Base-by-base conservation (phyloP, 441 rosid species). In the Pelargonium cotyledonis region DNA sequence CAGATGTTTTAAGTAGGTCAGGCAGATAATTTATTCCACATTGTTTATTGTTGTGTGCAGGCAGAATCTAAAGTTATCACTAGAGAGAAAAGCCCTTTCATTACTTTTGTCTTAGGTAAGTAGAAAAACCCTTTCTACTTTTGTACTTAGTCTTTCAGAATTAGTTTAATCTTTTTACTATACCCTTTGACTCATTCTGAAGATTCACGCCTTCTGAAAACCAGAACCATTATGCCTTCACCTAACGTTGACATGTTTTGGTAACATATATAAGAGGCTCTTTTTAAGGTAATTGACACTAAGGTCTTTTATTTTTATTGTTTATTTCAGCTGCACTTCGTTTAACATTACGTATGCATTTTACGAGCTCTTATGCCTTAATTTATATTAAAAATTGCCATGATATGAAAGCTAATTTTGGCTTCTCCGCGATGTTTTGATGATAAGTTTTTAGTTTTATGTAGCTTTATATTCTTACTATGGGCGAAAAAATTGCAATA, bases 21-120 rank as follows among this genome's bases (percentile, higher is more conserved):
- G 69, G 21, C 61, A 69, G 65, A 63, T 66, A 61, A 71, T 46
- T 60, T 66, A 43, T 64, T 47, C 71, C 15, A 65, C 35, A 11
- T 60, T 72, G 70, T 15, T 70, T 82, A 65, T 18, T 78, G 74
- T 70, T 70, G 67, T 63, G 16, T 75, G 82, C 79, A 87, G 90
- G 81, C 71, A 66, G 21, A 58, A 19, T 82, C 77, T 70, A 75
- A 66, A 75, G 41, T 70, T 29, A 75, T 61, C 29, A 35, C 72
- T 65, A 75, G 77, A 69, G 87, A 75, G 78, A 85, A 79, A 79
- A 66, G 73, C 69, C 89, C 85, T 16, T 90, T 87, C 75, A 87
- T 91, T 66, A 85, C 91, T 67, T 95, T 95, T 75, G 97, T 95
- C 60, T 72, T 95, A 57, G 99, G 99, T 90, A 69, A 81, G 40